Evolutionary conservation across 2,329 filamentous ascomycete genomes (phyloP).

Genomic region (Akanthomyces lecanii): DNA sequence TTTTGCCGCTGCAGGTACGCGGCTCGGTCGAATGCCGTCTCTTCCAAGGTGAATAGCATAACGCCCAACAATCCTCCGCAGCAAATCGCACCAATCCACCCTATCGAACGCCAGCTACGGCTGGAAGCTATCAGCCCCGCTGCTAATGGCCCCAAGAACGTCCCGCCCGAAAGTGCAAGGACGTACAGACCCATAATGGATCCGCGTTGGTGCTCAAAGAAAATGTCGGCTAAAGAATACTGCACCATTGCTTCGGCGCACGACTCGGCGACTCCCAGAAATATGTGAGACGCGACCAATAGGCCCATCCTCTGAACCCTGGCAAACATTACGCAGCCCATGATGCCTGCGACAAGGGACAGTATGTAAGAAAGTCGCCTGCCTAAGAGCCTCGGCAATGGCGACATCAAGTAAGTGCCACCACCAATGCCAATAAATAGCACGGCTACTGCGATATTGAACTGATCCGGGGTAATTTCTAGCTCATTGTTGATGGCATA

Average conservation of each 20-base stretch:
- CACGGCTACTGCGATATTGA: constrained; percentile 55
- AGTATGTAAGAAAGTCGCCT: constrained; percentile 51
- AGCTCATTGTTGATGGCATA: constrained; percentile 47
- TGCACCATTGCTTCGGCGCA: constrained; percentile 54
- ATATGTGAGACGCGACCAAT: constrained; percentile 52
- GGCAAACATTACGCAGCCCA: constrained; percentile 52
- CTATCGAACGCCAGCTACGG: constrained; percentile 53
- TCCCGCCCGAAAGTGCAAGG: constrained; percentile 51
- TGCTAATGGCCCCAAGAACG: constrained; percentile 51
- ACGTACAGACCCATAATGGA: constrained; percentile 52
- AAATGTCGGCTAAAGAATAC: constrained; percentile 53
- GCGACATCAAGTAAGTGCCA: constrained; percentile 49
- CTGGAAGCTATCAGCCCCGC: constrained; percentile 46
- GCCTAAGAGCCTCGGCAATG: constrained; percentile 51
- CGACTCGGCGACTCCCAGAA: constrained; percentile 53
- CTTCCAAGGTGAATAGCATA: constrained; percentile 49
- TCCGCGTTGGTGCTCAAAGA: constrained; percentile 54
- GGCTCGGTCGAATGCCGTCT: constrained; percentile 42
- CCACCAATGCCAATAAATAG: constrained; percentile 54
- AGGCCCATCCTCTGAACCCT: constrained; percentile 38
- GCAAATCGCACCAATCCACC: constrained; percentile 47
- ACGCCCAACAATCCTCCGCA: constrained; percentile 43
- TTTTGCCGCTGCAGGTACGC: not conserved
- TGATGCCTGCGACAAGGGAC: constrained; percentile 44
- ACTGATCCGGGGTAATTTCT: constrained; percentile 46